Base-by-base conservation (phyloP, 257 asterid species). In the Misopates orontium region DNA sequence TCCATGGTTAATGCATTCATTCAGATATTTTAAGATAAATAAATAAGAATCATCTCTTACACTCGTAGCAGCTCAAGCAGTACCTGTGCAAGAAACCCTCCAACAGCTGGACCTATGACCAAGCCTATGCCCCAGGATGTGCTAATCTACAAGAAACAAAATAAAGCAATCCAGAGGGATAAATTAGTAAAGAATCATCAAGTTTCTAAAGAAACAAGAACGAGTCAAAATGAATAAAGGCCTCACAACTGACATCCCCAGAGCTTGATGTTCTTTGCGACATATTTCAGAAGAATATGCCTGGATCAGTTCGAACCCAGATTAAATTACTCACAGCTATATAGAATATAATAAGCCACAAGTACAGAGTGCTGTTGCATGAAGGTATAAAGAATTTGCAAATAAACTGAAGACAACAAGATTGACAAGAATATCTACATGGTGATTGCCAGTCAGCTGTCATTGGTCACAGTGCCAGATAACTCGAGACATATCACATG, bases 51-150 rank as follows among this genome's bases (percentile, higher is more conserved):
- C 4, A 24, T 47, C 42, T 19, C 18, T 2, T 15, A 20, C 8
- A 21, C 49, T 56, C 25, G 12, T 49, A 31, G 56, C 48, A 51
- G 62, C 56, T 12, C 13, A 18, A 32, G 41, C 22, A 54, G 45
- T 81, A 91, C 98, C 96, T 87, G 95, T 18, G 96, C 89, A 60
- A 91, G 90, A 67, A 76, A 89, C 25, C 98, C 98, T 66, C 98
- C 98, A 16, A 91, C 69, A 62, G 98, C 98, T 18, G 98, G 98
- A 50, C 98, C 98, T 66, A 91, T 73, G 68, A 91, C 84, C 85
- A 91, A 77, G 54, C 95, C 95, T 55, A 89, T 78, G 68, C 95
- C 98, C 96, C 98, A 89, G 0, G 98, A 69, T 51, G 89, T 89
- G 74, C 95, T 79, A 64, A 91, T 76, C 97, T 91, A 56, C 31